Conservation (phyloP, 1,139 yeast genomes). For the Candida sp. region DNA sequence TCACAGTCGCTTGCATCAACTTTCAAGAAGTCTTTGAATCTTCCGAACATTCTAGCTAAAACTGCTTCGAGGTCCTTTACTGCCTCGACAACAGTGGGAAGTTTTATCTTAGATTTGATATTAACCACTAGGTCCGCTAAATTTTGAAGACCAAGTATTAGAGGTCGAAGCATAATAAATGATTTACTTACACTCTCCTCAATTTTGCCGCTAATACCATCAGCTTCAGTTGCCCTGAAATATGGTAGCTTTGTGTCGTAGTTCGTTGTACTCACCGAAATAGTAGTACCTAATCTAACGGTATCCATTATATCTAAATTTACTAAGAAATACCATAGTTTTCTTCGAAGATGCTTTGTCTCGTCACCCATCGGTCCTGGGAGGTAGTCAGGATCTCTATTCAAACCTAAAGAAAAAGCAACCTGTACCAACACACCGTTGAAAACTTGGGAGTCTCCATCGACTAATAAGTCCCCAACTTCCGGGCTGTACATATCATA, state of each 20-base stretch:
- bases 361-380: constrained; percentile 23
- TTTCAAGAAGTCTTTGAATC: constrained; percentile 4
- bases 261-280: constrained; percentile 5
- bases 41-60: constrained; percentile 6
- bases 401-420: constrained; percentile 49
- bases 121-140: constrained; percentile 8
- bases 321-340: constrained; percentile 35
- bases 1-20: constrained; percentile 4
- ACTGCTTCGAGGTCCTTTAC: constrained; percentile 9
- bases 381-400: constrained; percentile 45
- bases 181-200: constrained; percentile 17
- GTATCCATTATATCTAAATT: constrained; percentile 16
- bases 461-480: constrained; percentile 19
- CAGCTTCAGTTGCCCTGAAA: constrained; percentile 13
- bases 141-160: constrained; percentile 6
- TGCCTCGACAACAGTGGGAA: constrained; percentile 5
- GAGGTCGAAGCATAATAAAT: constrained; percentile 9
- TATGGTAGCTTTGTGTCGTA: constrained; percentile 22
- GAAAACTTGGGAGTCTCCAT: constrained; percentile 12
- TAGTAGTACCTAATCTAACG: constrained; percentile 10
- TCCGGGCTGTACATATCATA: constrained; percentile 29
- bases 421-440: constrained; percentile 43
- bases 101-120: constrained; percentile 7
- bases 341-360: constrained; percentile 41
- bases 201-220: constrained; percentile 10